Conservation (phyloP, 1,139 yeast genomes). For the Magnusiomyces fungicola region DNA sequence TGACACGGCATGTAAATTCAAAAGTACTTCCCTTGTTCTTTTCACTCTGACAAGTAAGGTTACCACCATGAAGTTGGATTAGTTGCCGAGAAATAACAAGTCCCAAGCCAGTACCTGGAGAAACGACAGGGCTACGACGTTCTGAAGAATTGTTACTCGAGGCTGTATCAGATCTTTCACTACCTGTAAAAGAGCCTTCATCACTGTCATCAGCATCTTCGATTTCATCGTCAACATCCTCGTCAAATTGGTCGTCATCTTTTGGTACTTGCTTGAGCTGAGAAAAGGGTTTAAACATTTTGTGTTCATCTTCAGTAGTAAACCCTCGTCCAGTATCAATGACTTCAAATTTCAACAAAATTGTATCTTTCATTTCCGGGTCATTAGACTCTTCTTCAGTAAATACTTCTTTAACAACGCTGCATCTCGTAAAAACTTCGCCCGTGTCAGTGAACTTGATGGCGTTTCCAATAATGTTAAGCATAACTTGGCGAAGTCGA, state of each 20-base stretch:
- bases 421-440: conserved; percentile 42
- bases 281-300: conserved; percentile 87
- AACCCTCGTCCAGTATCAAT: conserved; percentile 91
- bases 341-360: conserved; percentile 64
- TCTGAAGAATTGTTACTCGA: conserved; percentile 41
- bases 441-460: conserved; percentile 76
- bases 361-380: not conserved
- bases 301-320: conserved; percentile 42
- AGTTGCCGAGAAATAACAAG: conserved; percentile 79
- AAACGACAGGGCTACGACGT: not conserved
- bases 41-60: conserved; percentile 58
- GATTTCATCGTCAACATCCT: conserved; percentile 36
- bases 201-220: conserved; percentile 1
- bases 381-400: conserved; percentile 15
- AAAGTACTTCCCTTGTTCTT: conserved; percentile 79
- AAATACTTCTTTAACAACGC: conserved; percentile 13
- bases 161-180: conserved; percentile 8
- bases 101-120: conserved; percentile 81
- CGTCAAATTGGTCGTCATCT: conserved; percentile 35
- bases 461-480: conserved; percentile 83
- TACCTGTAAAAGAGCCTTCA: conserved; percentile 7
- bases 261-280: conserved; percentile 44
- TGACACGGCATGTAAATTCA: conserved; percentile 29
- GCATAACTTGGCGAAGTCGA: conserved; percentile 77
- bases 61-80: conserved; percentile 81